phyloP scores from a whole-genome alignment of 768 basidiomycete genomes.

The Phylloporus sp. region DNA sequence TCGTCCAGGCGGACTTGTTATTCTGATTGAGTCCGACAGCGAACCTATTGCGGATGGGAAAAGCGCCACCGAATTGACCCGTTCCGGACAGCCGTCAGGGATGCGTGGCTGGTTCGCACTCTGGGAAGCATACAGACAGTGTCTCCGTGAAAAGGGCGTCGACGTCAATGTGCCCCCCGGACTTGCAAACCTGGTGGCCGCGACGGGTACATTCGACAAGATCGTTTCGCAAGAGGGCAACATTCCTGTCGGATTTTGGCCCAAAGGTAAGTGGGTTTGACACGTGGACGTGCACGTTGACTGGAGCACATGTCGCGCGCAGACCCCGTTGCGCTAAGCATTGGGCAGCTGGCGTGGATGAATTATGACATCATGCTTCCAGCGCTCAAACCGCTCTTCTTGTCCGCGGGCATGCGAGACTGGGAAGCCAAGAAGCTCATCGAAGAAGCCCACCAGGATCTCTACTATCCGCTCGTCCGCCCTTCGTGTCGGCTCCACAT shows the following conservation, averaged over 20 bases:
- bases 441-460: conserved; percentile 57
- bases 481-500: conserved; percentile 54
- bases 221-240: conserved; percentile 52
- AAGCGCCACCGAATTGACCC: conserved; percentile 33
- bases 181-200: conserved; percentile 46
- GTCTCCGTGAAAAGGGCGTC: conserved; percentile 46
- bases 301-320: conserved; percentile 5
- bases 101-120: conserved; percentile 58
- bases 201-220: conserved; percentile 50
- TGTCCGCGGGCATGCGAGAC: conserved; percentile 48
- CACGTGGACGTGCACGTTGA: conserved; percentile 9
- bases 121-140: conserved; percentile 58
- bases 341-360: conserved; percentile 73
- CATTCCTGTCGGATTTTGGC: conserved; percentile 68
- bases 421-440: conserved; percentile 53
- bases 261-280: conserved; percentile 40
- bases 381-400: conserved; percentile 55
- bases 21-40: conserved; percentile 59
- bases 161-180: conserved; percentile 55
- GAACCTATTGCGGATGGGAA: conserved; percentile 46
- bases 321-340: conserved; percentile 57
- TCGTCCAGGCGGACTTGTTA: conserved; percentile 64
- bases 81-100: conserved; percentile 31
- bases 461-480: conserved; percentile 54
- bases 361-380: conserved; percentile 62